Conservation (phyloP, 2,329 filamentous ascomycete genomes). For the Penicillium sp. region DNA sequence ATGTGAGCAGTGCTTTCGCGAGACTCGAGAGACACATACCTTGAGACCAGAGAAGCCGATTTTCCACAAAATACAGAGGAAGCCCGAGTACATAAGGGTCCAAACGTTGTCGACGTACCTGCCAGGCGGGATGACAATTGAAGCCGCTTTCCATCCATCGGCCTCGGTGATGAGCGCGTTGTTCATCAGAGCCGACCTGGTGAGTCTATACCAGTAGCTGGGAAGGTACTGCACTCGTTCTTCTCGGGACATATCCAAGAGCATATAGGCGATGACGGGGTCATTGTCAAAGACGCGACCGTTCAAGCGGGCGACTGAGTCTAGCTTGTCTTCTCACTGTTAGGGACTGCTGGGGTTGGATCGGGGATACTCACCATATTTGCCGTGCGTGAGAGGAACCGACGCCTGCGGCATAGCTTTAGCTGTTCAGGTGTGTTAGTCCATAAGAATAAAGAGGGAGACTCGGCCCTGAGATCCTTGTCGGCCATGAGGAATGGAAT, state of each 20-base stretch:
- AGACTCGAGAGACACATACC: slow-evolving; percentile 6
- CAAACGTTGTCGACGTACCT: slow-evolving; percentile 16
- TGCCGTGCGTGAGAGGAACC: slow-evolving; percentile 13
- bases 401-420: slow-evolving; percentile 7
- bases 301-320: slow-evolving; percentile 14
- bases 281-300: slow-evolving; percentile 20
- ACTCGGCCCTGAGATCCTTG: slow-evolving; percentile 1
- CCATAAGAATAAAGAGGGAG: slow-evolving; percentile 1
- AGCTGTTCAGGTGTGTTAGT: not conserved
- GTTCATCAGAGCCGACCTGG: slow-evolving; percentile 21
- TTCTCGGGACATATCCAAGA: slow-evolving; percentile 16
- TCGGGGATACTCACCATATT: slow-evolving; percentile 4
- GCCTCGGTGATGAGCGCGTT: slow-evolving; percentile 21
- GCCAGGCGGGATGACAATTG: slow-evolving; percentile 18
- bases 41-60: slow-evolving; percentile 17
- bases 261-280: slow-evolving; percentile 21
- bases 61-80: slow-evolving; percentile 17
- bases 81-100: slow-evolving; percentile 18
- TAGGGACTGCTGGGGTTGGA: not conserved
- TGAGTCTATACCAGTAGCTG: slow-evolving; percentile 17
- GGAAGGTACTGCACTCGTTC: slow-evolving; percentile 19
- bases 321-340: slow-evolving; percentile 8
- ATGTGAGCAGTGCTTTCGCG: not conserved
- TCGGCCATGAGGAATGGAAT: slow-evolving; percentile 2
- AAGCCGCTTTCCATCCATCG: slow-evolving; percentile 21